phyloP scores from a whole-genome alignment of 257 asterid species.

The Petrea volubilis region DNA sequence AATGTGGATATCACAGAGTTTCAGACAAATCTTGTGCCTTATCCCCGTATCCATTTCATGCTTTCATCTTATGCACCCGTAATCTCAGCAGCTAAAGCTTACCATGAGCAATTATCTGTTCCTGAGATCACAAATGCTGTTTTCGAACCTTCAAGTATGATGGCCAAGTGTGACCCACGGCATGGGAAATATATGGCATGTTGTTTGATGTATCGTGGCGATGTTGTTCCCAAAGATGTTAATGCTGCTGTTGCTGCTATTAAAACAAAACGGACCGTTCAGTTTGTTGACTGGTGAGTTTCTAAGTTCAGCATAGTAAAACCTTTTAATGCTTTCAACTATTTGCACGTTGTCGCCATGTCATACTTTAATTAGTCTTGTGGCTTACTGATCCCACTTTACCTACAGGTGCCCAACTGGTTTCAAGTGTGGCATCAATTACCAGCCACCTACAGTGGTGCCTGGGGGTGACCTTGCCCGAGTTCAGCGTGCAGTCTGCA shows the following conservation, averaged over 20 bases:
- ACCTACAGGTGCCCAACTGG: conserved; percentile 19
- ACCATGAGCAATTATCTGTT: conserved; percentile 28
- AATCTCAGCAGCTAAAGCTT: conserved; percentile 27
- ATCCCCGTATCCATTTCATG: conserved; percentile 34
- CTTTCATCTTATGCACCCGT: conserved; percentile 37
- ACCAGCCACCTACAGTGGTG: conserved; percentile 10
- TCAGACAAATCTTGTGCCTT: conserved; percentile 32
- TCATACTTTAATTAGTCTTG: neutral
- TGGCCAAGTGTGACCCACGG: conserved; percentile 25
- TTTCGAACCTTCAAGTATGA: conserved; percentile 27
- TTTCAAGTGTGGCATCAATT: conserved; percentile 25
- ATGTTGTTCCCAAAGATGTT: conserved; percentile 27
- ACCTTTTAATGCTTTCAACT: neutral
- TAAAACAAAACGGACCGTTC: conserved; percentile 19
- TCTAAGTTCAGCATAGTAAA: neutral
- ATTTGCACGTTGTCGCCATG: neutral
- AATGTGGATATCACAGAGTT: conserved; percentile 29
- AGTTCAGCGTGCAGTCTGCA: conserved; percentile 19
- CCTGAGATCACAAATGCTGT: conserved; percentile 29
- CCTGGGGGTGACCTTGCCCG: conserved; percentile 14
- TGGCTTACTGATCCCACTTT: neutral
- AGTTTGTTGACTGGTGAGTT: conserved; percentile 26
- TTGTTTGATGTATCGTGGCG: conserved; percentile 26
- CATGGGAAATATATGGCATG: conserved; percentile 18
- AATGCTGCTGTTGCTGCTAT: conserved; percentile 26